These are phyloP conservation scores for Gossypium laxum DNA, from an alignment of 441 rosid species.

Conservation along the genomic window DNA sequence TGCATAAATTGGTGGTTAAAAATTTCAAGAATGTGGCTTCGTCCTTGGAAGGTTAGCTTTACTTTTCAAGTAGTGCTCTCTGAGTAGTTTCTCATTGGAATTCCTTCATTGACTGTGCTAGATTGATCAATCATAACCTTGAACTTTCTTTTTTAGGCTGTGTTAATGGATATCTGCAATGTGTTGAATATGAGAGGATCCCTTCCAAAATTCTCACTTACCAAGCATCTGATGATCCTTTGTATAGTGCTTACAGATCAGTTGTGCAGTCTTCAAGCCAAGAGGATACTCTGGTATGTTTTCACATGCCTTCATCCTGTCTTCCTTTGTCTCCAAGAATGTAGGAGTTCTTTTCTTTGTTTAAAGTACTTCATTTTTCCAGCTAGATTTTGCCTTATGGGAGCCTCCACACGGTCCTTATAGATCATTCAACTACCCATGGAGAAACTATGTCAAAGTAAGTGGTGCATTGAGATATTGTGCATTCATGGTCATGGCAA, in stretches of 20 bases:
- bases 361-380: background rate
- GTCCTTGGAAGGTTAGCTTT: slow-evolving; percentile 58
- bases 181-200: slow-evolving; percentile 60
- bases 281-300: slow-evolving; percentile 63
- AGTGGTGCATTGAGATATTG: slow-evolving; percentile 67
- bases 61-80: background rate
- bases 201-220: slow-evolving; percentile 75
- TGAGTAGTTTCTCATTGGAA: background rate
- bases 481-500: slow-evolving; percentile 72
- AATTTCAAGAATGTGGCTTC: slow-evolving; percentile 65
- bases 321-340: background rate
- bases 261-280: slow-evolving; percentile 77
- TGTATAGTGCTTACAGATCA: slow-evolving; percentile 80
- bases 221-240: slow-evolving; percentile 73
- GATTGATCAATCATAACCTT: slow-evolving; percentile 1
- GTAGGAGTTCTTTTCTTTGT: background rate
- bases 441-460: slow-evolving; percentile 47
- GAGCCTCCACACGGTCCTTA: slow-evolving; percentile 77
- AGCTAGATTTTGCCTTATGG: slow-evolving; percentile 65
- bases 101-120: background rate
- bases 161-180: slow-evolving; percentile 53
- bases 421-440: slow-evolving; percentile 49
- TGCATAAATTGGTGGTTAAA: slow-evolving; percentile 70
- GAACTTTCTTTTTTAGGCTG: slow-evolving; percentile 27
- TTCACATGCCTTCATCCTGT: background rate